These are phyloP conservation scores for Venturia carpophila DNA, from an alignment of 2,329 filamentous ascomycete genomes.

Conservation along the genomic window DNA sequence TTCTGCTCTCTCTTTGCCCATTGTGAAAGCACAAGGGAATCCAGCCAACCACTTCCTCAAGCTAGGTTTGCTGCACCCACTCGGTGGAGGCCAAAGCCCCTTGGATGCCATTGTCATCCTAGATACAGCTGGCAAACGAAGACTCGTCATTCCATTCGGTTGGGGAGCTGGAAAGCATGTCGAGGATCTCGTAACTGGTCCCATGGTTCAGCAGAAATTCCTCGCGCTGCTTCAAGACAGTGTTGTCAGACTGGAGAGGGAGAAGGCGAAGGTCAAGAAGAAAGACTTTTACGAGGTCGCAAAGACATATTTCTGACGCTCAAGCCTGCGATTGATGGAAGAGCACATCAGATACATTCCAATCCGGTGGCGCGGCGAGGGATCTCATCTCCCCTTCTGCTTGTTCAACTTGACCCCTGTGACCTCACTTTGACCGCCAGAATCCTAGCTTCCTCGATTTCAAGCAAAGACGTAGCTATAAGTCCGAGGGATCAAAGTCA, in stretches of 20 bases:
- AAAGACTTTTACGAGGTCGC: conserved; percentile 15
- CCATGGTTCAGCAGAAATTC: conserved; percentile 6
- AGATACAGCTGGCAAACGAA: conserved; percentile 30
- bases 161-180: conserved; percentile 37
- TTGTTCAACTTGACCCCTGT: no score
- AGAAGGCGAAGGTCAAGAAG: conserved; percentile 9
- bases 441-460: no score
- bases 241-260: neutral
- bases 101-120: conserved; percentile 40
- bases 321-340: neutral
- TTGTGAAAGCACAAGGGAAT: conserved; percentile 10
- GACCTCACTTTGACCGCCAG: no score
- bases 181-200: neutral
- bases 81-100: conserved; percentile 37
- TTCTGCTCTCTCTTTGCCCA: neutral
- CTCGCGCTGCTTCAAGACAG: conserved; percentile 7
- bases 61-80: conserved; percentile 37
- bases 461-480: no score
- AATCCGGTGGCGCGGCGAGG: neutral
- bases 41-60: conserved; percentile 28
- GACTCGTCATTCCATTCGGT: conserved; percentile 38
- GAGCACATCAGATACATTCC: neutral
- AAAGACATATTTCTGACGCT: conserved; percentile 7
- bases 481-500: no score
- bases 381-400: neutral